A percentile compares a stretch with the other conserved stretches of the same genome.
phyloP scores from a whole-genome alignment of 2,329 filamentous ascomycete genomes.

The Fusarium austroafricanum region DNA sequence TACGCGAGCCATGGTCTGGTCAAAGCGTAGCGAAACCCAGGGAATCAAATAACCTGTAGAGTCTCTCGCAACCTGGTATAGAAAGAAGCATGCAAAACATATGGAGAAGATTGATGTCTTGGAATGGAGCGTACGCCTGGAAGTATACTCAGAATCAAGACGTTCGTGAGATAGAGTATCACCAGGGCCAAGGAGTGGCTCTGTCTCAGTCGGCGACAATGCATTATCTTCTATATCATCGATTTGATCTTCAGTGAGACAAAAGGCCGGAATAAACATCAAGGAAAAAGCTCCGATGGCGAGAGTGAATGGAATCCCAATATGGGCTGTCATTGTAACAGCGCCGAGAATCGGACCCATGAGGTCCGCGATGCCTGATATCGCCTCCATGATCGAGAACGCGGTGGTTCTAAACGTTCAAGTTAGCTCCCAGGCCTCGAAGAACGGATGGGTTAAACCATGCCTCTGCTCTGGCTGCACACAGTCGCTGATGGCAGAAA shows the following conservation, averaged over 20 bases:
- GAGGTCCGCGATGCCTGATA: not conserved
- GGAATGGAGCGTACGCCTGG: not conserved
- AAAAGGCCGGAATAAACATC: not conserved
- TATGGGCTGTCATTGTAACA: not conserved
- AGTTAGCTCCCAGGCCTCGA: rapidly evolving
- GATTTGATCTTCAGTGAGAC: not conserved
- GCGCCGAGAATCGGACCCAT: not conserved
- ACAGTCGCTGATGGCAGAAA: not conserved
- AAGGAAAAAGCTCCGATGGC: not conserved
- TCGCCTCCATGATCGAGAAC: conserved; percentile 1
- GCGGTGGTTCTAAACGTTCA: not conserved
- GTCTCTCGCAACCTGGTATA: not conserved
- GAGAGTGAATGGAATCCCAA: not conserved
- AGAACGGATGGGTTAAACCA: rapidly evolving
- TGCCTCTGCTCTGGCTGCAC: conserved; percentile 11
- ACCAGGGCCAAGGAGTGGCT: not conserved
- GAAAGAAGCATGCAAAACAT: conserved; percentile 9
- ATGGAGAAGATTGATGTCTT: not conserved
- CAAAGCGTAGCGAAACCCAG: not conserved
- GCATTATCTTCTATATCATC: not conserved
- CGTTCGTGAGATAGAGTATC: not conserved
- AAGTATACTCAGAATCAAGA: too few species aligned
- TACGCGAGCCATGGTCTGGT: not conserved
- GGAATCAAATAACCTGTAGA: not conserved
- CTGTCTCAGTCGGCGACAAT: not conserved